Evolutionary conservation across 441 rosid species (phyloP), one percentile per base, ranked within the genome.

Genomic region (Syzygium syzygioides): DNA sequence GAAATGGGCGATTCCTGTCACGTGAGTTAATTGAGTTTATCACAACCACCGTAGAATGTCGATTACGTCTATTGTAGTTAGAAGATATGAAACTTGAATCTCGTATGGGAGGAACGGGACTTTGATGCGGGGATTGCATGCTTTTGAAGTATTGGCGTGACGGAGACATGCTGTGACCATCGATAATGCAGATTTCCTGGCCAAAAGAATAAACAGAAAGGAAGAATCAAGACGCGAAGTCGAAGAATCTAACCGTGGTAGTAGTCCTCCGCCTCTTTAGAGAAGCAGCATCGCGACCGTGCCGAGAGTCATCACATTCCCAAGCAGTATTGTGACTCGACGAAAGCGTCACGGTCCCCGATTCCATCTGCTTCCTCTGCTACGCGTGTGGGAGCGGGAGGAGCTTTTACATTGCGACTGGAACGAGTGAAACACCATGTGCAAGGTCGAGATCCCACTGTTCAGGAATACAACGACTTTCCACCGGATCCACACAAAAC

Each of bases 1-100:
- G 2, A 9, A 25, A 0, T 0, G 14, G 13, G 1, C 3, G 62
- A 11, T 2, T 57, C 14, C 62, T 25, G n/a, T 57, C 62, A 57
- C 25, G n/a, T 0, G 62, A 57, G 62, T 57, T 0, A 57, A 57
- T 57, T 57, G n/a, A 57, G 62, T 11, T 25, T 1, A 57, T 4
- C 62, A 2, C 14, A 57, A 0, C n/a, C n/a, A 57, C 28, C 26
- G 0, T 19, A 19, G 32, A 10, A 25, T 37, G 37, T 37, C 37
- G 37, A 37, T 37, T 37, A 37, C 37, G 37, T 37, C 37, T 37
- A 59, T 12, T 7, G 30, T 59, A 12, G 14, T 12, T 12, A 59
- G 5, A 13, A 26, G 64, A 59, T 4, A 59, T 28, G 66, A 60
- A 60, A 60, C 66, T 12, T 12, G 66, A 59, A 59, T 59, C 64